Conservation (phyloP, 164 flowering plant genomes). For the Aristolochia contorta region DNA sequence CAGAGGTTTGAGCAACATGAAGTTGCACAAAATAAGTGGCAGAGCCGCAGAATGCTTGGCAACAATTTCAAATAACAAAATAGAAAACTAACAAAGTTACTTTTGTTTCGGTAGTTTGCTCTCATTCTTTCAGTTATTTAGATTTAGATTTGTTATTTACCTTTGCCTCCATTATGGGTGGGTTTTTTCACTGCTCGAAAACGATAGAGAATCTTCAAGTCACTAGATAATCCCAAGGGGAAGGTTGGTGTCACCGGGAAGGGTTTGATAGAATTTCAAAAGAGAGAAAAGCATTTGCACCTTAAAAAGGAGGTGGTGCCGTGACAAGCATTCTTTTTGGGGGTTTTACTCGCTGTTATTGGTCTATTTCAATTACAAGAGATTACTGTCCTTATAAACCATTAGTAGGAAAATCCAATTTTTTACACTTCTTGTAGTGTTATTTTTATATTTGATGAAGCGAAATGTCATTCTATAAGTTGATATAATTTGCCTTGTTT, state of each 20-base stretch:
- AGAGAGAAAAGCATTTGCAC: constrained; percentile 89
- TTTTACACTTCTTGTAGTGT: too few relatives aligned
- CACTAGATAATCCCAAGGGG: constrained; percentile 93
- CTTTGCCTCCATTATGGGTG: constrained; percentile 24
- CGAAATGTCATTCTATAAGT: too few relatives aligned
- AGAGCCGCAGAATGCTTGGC: constrained; percentile 99
- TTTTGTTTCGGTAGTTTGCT: neutral
- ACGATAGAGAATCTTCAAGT: constrained; percentile 95
- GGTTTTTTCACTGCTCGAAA: constrained; percentile 95
- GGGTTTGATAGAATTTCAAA: constrained; percentile 92
- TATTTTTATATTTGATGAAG: too few relatives aligned
- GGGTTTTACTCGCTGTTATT: too few relatives aligned
- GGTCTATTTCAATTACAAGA: too few relatives aligned
- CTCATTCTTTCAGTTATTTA: neutral
- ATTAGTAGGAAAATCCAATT: too few relatives aligned
- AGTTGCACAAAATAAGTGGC: constrained; percentile 88
- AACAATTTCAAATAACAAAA: constrained; percentile 92
- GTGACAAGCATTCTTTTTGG: too few relatives aligned
- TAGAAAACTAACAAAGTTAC: constrained; percentile 84
- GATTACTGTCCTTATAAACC: too few relatives aligned
- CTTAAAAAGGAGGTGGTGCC: constrained; percentile 70
- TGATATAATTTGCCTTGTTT: too few relatives aligned
- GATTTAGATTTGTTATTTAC: neutral
- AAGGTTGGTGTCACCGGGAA: constrained; percentile 98
- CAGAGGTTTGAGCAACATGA: constrained; percentile 82